These are phyloP conservation scores for Fraxinus americana DNA, from an alignment of 257 asterid species.

Conservation along the genomic window DNA sequence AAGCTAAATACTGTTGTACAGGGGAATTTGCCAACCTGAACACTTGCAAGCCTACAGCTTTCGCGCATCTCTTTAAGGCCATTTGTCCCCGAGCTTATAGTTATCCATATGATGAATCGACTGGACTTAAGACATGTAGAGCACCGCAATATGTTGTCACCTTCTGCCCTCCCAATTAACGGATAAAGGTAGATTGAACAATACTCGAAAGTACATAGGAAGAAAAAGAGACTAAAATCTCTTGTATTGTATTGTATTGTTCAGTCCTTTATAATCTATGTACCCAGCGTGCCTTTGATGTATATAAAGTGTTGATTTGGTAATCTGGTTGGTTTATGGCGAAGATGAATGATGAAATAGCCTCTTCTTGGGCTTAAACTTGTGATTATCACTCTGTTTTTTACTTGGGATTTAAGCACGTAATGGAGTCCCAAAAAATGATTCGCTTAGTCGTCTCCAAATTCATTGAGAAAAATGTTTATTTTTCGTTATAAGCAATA, in stretches of 20 bases:
- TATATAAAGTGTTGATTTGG: neutral
- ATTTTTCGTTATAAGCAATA: too few species aligned
- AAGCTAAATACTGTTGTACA: slow-evolving; percentile 55
- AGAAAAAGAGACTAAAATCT: neutral
- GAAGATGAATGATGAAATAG: neutral
- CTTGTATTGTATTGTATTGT: neutral
- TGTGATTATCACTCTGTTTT: neutral
- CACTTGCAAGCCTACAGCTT: slow-evolving; percentile 51
- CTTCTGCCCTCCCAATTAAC: slow-evolving; percentile 59
- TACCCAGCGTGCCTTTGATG: neutral
- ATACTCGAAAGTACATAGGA: neutral
- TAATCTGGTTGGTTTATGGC: neutral
- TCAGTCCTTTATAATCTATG: neutral
- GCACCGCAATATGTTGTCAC: slow-evolving; percentile 57
- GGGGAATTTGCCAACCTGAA: slow-evolving; percentile 42
- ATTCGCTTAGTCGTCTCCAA: too few species aligned
- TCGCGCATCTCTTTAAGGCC: slow-evolving; percentile 54
- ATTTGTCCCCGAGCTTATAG: slow-evolving; percentile 71
- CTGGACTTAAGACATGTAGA: slow-evolving; percentile 58
- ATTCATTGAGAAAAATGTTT: too few species aligned
- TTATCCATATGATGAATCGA: slow-evolving; percentile 55
- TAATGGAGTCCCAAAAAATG: neutral
- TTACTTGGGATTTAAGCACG: neutral
- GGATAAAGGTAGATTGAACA: neutral
- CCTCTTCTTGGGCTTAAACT: neutral